These are phyloP conservation scores for Epipyxis sp. DNA, from an alignment of 108 stramenopile species.

Conservation along the genomic window DNA sequence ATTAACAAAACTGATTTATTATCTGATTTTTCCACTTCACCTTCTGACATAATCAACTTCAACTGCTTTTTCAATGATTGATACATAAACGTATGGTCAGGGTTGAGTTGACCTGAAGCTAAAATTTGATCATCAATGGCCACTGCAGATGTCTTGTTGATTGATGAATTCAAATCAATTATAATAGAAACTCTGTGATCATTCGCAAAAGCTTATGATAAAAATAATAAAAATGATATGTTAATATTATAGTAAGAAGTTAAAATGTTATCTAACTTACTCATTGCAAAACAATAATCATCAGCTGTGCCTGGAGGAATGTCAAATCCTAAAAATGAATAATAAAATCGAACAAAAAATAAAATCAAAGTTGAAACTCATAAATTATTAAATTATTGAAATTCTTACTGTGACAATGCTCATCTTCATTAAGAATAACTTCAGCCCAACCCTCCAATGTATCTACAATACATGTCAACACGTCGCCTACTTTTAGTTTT, in stretches of 20 bases:
- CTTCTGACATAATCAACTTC: background rate
- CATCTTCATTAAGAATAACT: background rate
- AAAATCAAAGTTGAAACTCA: too few species aligned
- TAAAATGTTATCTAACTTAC: too few species aligned
- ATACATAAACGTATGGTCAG: background rate
- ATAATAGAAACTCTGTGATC: conserved; percentile 14
- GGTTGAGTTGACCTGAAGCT: background rate
- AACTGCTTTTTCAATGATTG: background rate
- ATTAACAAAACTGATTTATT: too few species aligned
- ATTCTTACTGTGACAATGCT: too few species aligned
- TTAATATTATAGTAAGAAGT: too few species aligned
- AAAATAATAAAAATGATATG: too few species aligned
- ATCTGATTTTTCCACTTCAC: too few species aligned
- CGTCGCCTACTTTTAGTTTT: background rate
- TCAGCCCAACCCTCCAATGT: background rate
- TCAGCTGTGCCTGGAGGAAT: background rate
- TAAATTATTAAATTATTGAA: too few species aligned
- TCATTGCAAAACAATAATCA: conserved; percentile 19
- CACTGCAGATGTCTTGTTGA: background rate
- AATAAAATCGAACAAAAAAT: too few species aligned
- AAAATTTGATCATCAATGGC: background rate
- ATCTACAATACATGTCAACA: background rate
- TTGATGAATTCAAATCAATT: background rate
- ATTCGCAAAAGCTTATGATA: too few species aligned
- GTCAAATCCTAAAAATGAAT: background rate